Evolutionary conservation across 2,329 filamentous ascomycete species (phyloP), one percentile per base, ranked within the genome.

Genomic region (Penicillium palitans): DNA sequence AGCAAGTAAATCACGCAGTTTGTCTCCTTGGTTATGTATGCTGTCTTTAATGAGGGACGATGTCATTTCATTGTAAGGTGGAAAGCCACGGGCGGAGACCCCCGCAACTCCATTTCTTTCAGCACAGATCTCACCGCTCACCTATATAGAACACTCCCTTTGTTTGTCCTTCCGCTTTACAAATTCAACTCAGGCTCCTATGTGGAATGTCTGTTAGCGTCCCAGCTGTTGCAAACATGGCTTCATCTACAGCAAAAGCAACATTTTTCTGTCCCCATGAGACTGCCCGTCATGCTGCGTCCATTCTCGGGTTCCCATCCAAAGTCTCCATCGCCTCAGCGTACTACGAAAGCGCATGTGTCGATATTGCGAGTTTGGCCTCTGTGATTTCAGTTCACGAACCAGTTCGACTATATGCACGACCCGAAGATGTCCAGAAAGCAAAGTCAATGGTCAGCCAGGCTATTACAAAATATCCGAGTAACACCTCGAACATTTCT

Each of bases 281-380:
- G 46, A 66, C 59, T 13, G 49, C 58, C 12, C 61, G 51, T 9
- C 66, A 68, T 44, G 37, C 54, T 25, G 66, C 66, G 4, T 65
- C 66, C 2, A 65, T 67, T 33, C 67, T 68, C 15, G 65, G 66
- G 3, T 68, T 68, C 19, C 66, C 66, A n/a, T 68, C 66, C 1
- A 55, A 46, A 46, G 37, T 31, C 13, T 66, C 65, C 15, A 61
- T 64, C 19, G 51, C 61, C 5, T 33, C 59, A 2, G 50, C 52
- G 10, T 59, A 66, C 33, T 66, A 68, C 41, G 57, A 63, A 31
- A 51, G 33, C 8, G 61, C 63, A 3, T 69, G 68, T 50, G 55
- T 46, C 15, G 68, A 70, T 8, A 66, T 70, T 29, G 60, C 59
- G 12, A 61, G 51, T 17, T 44, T 70, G 10, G 66, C 64, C 7